A percentile compares a stretch with the other conserved stretches of the same genome.
These are phyloP conservation scores for Coleophoma crateriformis DNA, from an alignment of 2,329 filamentous ascomycete species.

Conservation along the genomic window DNA sequence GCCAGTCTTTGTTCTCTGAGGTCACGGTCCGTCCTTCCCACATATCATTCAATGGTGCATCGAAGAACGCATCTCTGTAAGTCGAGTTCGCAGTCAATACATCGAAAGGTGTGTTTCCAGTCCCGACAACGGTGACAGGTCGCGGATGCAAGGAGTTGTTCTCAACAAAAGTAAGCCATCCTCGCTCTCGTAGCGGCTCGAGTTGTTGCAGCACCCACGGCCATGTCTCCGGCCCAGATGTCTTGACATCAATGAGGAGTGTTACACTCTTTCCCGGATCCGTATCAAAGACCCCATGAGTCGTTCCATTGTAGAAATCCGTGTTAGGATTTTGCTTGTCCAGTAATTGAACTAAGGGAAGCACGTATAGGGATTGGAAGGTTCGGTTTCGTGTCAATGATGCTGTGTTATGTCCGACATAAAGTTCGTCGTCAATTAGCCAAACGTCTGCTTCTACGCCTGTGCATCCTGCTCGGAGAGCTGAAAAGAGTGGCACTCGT, in stretches of 20 bases:
- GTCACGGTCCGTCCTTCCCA: constrained; percentile 19
- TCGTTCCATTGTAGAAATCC: constrained; percentile 36
- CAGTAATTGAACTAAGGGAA: constrained; percentile 56
- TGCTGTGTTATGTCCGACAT: constrained; percentile 56
- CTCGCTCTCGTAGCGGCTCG: constrained; percentile 49
- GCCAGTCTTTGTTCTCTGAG: constrained; percentile 4
- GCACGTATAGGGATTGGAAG: constrained; percentile 57
- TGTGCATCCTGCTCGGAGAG: constrained; percentile 52
- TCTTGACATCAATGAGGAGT: constrained; percentile 68
- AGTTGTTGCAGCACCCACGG: constrained; percentile 48
- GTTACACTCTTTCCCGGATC: constrained; percentile 48
- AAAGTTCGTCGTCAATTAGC: constrained; percentile 50
- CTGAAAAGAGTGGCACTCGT: constrained; percentile 55
- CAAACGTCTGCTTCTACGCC: constrained; percentile 68
- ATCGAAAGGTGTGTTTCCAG: constrained; percentile 58
- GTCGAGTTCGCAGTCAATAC: constrained; percentile 44
- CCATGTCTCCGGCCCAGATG: constrained; percentile 44
- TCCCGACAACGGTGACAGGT: constrained; percentile 64
- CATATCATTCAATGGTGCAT: constrained; percentile 51
- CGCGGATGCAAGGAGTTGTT: constrained; percentile 44
- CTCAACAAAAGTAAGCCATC: constrained; percentile 50
- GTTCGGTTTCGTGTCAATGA: constrained; percentile 50
- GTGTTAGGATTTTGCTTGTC: constrained; percentile 43
- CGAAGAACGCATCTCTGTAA: constrained; percentile 59
- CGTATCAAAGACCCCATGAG: constrained; percentile 50